Evolutionary conservation across 805 yeast genomes (phyloP).

Genomic region (Tetrapisispora iriomotensis): DNA sequence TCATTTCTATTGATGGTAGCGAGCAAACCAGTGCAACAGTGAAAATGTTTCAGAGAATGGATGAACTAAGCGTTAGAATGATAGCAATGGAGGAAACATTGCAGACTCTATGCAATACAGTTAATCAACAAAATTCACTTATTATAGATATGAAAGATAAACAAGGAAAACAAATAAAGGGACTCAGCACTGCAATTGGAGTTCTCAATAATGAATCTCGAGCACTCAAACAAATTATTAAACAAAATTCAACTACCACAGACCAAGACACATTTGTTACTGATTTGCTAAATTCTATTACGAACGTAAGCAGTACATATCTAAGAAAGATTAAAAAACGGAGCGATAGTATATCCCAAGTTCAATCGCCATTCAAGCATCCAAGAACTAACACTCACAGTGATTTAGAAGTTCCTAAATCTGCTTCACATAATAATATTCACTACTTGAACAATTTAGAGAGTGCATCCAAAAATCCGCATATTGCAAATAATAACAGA

Average conservation of each 20-base stretch:
- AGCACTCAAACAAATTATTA: not conserved
- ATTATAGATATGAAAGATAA: constrained; percentile 4
- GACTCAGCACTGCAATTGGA: not conserved
- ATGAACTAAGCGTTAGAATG: constrained; percentile 24
- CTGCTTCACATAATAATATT: not conserved
- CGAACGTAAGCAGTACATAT: constrained; percentile 23
- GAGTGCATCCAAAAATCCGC: not conserved
- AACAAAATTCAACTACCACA: constrained; percentile 3
- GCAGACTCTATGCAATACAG: constrained; percentile 15
- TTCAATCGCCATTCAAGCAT: not conserved
- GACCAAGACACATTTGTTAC: constrained; percentile 18
- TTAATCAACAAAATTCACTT: constrained; percentile 16
- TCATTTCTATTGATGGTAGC: constrained; percentile 4
- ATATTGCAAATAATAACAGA: not conserved
- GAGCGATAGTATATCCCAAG: not conserved
- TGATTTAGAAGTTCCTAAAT: not conserved
- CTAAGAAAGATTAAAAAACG: constrained; percentile 10
- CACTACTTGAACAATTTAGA: not conserved
- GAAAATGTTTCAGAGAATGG: constrained; percentile 27
- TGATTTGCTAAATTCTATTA: constrained; percentile 23
- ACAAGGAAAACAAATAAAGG: constrained; percentile 1
- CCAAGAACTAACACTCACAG: not conserved
- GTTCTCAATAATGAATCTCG: not conserved
- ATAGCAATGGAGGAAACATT: constrained; percentile 27
- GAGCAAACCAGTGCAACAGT: constrained; percentile 10